Percentiles rank a stretch among this genome's conserved stretches.
Conservation (phyloP, 306 rosid species). For the Mimosa pudica region DNA sequence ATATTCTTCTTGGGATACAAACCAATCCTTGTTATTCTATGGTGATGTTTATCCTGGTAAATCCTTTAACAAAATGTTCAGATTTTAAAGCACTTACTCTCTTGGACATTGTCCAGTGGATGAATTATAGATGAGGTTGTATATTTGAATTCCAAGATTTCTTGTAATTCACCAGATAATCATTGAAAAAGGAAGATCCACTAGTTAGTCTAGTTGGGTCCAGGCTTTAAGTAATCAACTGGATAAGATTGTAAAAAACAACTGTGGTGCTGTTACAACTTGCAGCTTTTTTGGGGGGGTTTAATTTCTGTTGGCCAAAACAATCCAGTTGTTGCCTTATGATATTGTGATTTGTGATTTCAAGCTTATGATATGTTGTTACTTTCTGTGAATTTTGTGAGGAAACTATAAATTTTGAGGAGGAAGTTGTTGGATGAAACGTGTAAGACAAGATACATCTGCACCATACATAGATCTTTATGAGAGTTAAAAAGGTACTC, state of each 20-base stretch:
- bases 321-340: conserved; percentile 15
- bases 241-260: conserved; percentile 1
- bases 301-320: conserved; percentile 20
- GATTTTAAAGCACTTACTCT: conserved; percentile 33
- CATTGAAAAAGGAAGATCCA: conserved; percentile 24
- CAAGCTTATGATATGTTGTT: conserved; percentile 25
- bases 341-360: neutral
- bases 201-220: conserved; percentile 31
- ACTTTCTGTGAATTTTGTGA: neutral
- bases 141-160: conserved; percentile 14
- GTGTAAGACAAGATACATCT: neutral
- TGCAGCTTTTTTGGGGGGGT: conserved; percentile 22
- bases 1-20: conserved; percentile 20
- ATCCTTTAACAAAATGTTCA: conserved; percentile 22
- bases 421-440: neutral
- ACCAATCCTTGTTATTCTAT: conserved; percentile 14
- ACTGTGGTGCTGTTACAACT: conserved; percentile 16
- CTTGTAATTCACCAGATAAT: conserved; percentile 13
- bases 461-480: neutral
- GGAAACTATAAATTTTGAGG: neutral
- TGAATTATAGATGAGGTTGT: conserved; percentile 12
- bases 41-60: conserved; percentile 31
- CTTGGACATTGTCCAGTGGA: conserved; percentile 26
- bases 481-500: neutral
- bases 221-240: conserved; percentile 27